These are phyloP conservation scores for Afroboletus lepidellus DNA, from an alignment of 1,284 basidiomycete genomes.

Conservation along the genomic window DNA sequence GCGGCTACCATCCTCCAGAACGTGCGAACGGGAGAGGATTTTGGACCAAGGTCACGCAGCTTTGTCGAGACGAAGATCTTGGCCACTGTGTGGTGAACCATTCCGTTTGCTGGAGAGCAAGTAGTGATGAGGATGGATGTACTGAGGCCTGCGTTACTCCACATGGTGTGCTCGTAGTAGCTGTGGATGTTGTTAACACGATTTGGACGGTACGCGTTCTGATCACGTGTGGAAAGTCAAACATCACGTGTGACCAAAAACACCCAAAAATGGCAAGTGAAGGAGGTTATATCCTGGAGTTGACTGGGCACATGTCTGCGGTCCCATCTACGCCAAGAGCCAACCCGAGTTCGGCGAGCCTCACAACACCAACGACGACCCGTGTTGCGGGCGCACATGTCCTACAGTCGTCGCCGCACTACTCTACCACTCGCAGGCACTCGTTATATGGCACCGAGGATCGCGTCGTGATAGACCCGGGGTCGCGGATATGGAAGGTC, in stretches of 20 bases:
- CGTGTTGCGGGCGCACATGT: conserved; percentile 47
- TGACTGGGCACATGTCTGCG: conserved; percentile 21
- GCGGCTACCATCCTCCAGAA: conserved; percentile 30
- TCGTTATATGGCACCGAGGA: conserved; percentile 86
- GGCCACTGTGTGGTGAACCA: conserved; percentile 29
- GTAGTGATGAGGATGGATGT: conserved; percentile 30
- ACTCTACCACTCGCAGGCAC: conserved; percentile 72
- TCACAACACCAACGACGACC: conserved; percentile 49
- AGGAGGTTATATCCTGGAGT: not conserved
- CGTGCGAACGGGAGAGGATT: conserved; percentile 19
- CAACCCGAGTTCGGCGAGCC: conserved; percentile 17
- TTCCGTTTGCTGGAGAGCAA: conserved; percentile 26
- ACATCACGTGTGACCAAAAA: conserved; percentile 8
- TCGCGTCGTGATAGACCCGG: conserved; percentile 81
- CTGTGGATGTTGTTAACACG: not conserved
- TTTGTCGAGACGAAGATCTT: conserved; percentile 29
- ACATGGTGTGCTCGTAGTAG: conserved; percentile 17
- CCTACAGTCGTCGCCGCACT: conserved; percentile 72
- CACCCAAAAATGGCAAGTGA: conserved; percentile 4
- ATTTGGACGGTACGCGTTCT: conserved; percentile 13
- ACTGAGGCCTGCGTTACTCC: conserved; percentile 30
- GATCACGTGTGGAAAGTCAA: conserved; percentile 24
- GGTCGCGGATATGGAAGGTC: conserved; percentile 83
- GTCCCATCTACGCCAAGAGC: conserved; percentile 29
- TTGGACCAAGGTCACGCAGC: conserved; percentile 28